A percentile compares a stretch with the other conserved stretches of the same genome.
Evolutionary conservation across 768 basidiomycete species (phyloP).

Genomic region (Naematelia aurantialba): DNA sequence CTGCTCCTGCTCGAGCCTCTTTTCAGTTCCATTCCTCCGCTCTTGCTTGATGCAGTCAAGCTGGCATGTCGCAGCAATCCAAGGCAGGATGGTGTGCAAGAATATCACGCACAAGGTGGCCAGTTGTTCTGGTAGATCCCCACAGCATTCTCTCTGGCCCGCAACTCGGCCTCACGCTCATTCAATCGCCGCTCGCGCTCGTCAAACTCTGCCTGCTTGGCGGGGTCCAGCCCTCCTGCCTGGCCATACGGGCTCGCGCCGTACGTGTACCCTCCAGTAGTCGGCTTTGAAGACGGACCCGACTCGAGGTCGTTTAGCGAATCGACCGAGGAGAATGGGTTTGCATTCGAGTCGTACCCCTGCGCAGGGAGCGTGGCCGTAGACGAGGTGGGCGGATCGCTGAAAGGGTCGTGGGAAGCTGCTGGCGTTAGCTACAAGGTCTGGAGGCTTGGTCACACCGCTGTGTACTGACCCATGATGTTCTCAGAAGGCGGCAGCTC

Average conservation of each 20-base stretch:
- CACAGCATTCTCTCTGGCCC: slow-evolving; percentile 74
- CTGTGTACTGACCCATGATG: slow-evolving; percentile 27
- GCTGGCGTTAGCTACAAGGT: slow-evolving; percentile 40
- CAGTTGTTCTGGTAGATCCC: slow-evolving; percentile 74
- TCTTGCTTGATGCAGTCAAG: background rate
- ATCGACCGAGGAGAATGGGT: background rate
- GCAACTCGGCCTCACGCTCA: slow-evolving; percentile 60
- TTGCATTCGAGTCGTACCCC: slow-evolving; percentile 21
- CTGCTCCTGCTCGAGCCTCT: background rate
- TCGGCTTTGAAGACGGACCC: background rate
- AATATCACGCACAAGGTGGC: slow-evolving; percentile 68
- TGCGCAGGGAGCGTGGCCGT: slow-evolving; percentile 41
- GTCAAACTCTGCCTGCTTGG: slow-evolving; percentile 16
- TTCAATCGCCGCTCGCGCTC: slow-evolving; percentile 33
- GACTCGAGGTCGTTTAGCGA: too few species aligned
- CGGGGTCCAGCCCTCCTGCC: slow-evolving; percentile 1
- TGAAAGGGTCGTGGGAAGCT: slow-evolving; percentile 33
- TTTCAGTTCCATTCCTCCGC: background rate
- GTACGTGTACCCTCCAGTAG: slow-evolving; percentile 2
- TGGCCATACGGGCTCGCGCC: slow-evolving; percentile 18
- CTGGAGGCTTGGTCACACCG: slow-evolving; percentile 36
- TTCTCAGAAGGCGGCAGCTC: background rate
- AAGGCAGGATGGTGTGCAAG: background rate
- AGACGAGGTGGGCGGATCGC: slow-evolving; percentile 35
- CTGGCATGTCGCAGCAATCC: background rate